These are phyloP conservation scores for Zygoascus flipseniorum DNA, from an alignment of 805 yeast species.

Conservation along the genomic window DNA sequence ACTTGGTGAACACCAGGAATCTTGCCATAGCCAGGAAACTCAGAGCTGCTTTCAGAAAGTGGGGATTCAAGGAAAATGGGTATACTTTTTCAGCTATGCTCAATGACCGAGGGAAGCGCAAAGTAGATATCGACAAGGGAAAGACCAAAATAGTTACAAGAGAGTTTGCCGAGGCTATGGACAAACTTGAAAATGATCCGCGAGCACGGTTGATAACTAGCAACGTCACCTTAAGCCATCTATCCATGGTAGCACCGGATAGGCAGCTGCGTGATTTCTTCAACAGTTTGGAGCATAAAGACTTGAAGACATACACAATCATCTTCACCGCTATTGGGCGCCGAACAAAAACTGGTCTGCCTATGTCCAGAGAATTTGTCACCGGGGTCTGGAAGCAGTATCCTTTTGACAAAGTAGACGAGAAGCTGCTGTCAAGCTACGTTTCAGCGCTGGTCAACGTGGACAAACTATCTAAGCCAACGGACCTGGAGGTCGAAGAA, in stretches of 20 bases:
- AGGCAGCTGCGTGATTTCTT: neutral
- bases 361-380: neutral
- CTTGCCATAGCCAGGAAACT: conserved; percentile 1
- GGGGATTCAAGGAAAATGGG: conserved; percentile 14
- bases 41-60: conserved; percentile 1
- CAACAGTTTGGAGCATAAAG: neutral
- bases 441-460: neutral
- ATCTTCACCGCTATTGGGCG: neutral
- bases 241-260: neutral
- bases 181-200: neutral
- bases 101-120: neutral
- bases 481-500: neutral
- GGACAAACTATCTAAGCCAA: neutral
- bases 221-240: neutral
- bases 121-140: neutral
- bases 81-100: conserved; percentile 6
- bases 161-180: neutral
- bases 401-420: neutral
- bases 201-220: neutral
- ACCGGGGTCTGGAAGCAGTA: neutral
- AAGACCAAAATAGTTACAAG: neutral
- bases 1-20: neutral
- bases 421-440: neutral
- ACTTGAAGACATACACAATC: conserved; percentile 1
- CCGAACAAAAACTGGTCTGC: neutral